Percentiles rank a stretch among this genome's conserved stretches.
Conservation (phyloP, 495 filamentous ascomycete genomes). For the Xylaria scruposa region DNA sequence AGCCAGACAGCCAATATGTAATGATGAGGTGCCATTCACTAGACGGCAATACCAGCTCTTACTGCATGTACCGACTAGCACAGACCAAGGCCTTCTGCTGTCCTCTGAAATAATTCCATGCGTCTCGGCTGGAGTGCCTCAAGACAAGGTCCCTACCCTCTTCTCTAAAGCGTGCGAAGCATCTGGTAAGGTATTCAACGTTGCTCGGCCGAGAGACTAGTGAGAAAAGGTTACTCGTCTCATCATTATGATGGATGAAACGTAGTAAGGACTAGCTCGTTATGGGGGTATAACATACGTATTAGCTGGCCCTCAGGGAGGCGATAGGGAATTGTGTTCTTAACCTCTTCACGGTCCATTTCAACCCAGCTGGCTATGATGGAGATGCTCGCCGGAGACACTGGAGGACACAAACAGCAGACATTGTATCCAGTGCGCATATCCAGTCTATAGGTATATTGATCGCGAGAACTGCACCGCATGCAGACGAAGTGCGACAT, state of each 20-base stretch:
- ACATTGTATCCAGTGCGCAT: background rate
- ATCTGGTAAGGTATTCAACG: conserved; percentile 9
- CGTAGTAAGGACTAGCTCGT: background rate
- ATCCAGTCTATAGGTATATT: background rate
- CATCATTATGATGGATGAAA: background rate
- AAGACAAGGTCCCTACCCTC: conserved; percentile 6
- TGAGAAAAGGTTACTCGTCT: background rate
- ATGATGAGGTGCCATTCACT: background rate
- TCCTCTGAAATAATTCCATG: background rate
- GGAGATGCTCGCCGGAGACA: background rate
- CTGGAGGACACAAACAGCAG: conserved; percentile 2
- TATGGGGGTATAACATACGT: background rate
- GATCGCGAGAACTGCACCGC: background rate
- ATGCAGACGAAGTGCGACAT: background rate
- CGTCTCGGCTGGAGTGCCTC: background rate
- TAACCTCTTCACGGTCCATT: background rate
- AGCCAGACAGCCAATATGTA: background rate
- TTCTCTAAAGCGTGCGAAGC: conserved; percentile 9
- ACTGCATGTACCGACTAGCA: background rate
- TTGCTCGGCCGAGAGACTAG: conserved; percentile 16
- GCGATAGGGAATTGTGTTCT: conserved; percentile 11
- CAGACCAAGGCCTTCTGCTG: conserved; percentile 8
- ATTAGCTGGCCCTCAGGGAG: conserved; percentile 14
- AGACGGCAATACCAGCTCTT: background rate
- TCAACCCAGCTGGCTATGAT: background rate